Base-by-base conservation (phyloP, 805 yeast genomes). In the Yarrowia sp. region DNA sequence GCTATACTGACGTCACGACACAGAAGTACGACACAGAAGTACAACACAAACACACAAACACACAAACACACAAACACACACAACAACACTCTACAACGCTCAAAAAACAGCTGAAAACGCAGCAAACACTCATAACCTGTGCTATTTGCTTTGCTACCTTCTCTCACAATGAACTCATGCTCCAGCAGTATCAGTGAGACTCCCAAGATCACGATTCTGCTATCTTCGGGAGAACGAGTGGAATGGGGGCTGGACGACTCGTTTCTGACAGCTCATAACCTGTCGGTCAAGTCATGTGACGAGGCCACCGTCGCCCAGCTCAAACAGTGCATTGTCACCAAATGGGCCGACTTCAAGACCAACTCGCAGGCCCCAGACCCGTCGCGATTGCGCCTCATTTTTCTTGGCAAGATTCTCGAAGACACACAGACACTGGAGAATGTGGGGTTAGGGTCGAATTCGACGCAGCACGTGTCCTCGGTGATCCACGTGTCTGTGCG, bases 401-500 rank as follows among this genome's bases (percentile, higher is more conserved):
- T 76, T 58, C 65, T 76, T 63, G 80, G 80, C 24, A 71, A 71
- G 63, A 71, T 76, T 10, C 68, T 77, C 17, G 73, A 72, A 20
- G 76, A 73, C 40, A 8, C 63, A 39, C 68, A 70, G 42, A 63
- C 71, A 2, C 69, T 73, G 12, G 72, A 67, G 36, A 40, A 3
- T 70, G 71, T 3, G 68, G 75, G 50, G 72, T 69, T 58, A 9
- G 63, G 63, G 14, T 30, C 50, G 9, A 12, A 13, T 8, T 46
- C 46, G 10, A 30, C 20, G 13, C 34, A 12, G 39, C 74, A 43
- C 24, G 67, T 38, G 63, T 66, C 44, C 50, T 61, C 36, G 15
- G 70, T 77, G 15, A 71, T 78, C 9, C 80, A 77, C 69, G 73
- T 77, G 58, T 71, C 73, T 30, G 69, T 73, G 14, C 72, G 74